phyloP scores from a whole-genome alignment of 176 grass and related monocot species.

The Triticum dicoccoides region DNA sequence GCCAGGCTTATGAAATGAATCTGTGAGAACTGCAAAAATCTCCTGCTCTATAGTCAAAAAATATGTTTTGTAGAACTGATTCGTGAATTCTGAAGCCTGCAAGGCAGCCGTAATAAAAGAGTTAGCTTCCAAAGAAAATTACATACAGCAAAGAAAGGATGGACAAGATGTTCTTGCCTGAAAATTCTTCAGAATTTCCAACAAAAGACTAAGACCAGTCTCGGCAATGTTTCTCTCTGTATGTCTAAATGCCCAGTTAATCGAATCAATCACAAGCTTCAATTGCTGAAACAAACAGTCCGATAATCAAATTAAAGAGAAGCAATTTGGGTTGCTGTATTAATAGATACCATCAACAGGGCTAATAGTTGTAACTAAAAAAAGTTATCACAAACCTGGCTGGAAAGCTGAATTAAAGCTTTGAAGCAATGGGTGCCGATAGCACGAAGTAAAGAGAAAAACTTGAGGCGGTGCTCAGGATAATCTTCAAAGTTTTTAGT shows the following conservation, averaged over 20 bases:
- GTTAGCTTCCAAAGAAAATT: slow-evolving; percentile 4
- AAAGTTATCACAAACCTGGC: slow-evolving; percentile 55
- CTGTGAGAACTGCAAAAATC: slow-evolving; percentile 95
- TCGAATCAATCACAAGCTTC: slow-evolving; percentile 98
- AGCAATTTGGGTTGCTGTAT: background rate
- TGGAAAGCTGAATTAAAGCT: slow-evolving; percentile 95
- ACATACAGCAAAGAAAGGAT: background rate
- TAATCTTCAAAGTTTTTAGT: slow-evolving; percentile 99
- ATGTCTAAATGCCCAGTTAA: slow-evolving; percentile 98
- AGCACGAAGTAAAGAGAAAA: slow-evolving; percentile 90
- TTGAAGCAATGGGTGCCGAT: slow-evolving; percentile 99
- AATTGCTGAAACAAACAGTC: slow-evolving; percentile 72
- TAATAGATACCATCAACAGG: background rate
- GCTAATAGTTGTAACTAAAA: background rate
- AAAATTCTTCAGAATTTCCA: slow-evolving; percentile 95
- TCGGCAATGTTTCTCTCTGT: slow-evolving; percentile 99
- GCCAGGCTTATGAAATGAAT: slow-evolving; percentile 98
- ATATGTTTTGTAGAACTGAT: slow-evolving; percentile 98
- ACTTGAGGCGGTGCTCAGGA: slow-evolving; percentile 97
- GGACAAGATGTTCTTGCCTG: slow-evolving; percentile 48
- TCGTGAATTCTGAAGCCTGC: slow-evolving; percentile 89
- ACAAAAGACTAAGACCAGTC: slow-evolving; percentile 88
- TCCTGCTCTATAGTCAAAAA: slow-evolving; percentile 97
- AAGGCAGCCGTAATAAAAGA: slow-evolving; percentile 20
- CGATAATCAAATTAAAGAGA: slow-evolving; percentile 36